Evolutionary conservation across 1,139 yeast species (phyloP), one percentile per base, ranked within the genome.

Genomic region (Debaryomyces subglobosus): DNA sequence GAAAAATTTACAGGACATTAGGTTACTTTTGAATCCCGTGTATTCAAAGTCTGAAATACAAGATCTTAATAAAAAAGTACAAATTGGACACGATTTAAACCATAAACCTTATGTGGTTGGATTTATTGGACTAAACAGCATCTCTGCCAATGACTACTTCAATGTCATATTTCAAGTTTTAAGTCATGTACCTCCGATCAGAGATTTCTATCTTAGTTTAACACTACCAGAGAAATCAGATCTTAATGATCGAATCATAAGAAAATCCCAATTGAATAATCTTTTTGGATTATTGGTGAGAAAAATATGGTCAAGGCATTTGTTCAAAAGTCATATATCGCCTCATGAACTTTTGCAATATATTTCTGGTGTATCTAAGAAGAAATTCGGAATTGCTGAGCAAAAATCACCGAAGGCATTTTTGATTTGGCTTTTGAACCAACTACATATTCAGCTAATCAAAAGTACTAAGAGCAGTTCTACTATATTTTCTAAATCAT

Each of bases 341-440:
- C 86, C 91, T 0, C 86, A 82, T 57, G 89, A 84, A 45, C 67
- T 88, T 12, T 63, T 85, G 44, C 84, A 82, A 53, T 68, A 66
- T 47, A 64, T 85, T 2, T 65, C 78, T 1, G 56, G 65, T 0
- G 49, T 60, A 15, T 74, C 85, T 0, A 72, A 74, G 43, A 77
- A 75, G 50, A 60, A 64, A 39, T 79, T 78, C 56, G 60, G 75
- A 1, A 53, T 72, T 1, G 65, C 65, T 12, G 56, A 56, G 9
- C 71, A 71, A 41, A 60, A 64, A 3, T 80, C 82, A 36, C 92
- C 95, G 0, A 79, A 78, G 51, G 67, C 65, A 18, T 81, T 87
- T 51, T 56, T 86, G 12, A 60, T 77, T 5, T 86, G 92, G 89
- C 51, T 86, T 10, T 54, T 88, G 16, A 84, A 84, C 54, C 66